Evolutionary conservation across 148 eudicot genomes (phyloP), one percentile per base, ranked within the genome.

Genomic region (Oxyria digyna): DNA sequence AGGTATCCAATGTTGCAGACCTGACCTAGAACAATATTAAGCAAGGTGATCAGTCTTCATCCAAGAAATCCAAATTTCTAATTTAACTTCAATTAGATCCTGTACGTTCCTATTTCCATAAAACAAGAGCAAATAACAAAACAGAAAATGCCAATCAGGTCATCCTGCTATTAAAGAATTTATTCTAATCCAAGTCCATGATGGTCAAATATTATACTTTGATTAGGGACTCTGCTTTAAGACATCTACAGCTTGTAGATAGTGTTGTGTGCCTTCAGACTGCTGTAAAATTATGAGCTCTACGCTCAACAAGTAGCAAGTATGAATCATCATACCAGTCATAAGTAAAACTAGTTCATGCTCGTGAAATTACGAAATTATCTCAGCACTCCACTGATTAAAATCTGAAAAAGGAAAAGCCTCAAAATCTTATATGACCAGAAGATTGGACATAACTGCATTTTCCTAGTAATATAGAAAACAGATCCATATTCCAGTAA

Each of bases 1-100:
- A 94, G 62, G 99, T 94, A 75, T 94, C 99, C 63, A 94, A 88
- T n/a, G 99, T 91, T 67, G 99, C 99, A 74, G 99, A 94, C 70
- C 99, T 84, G 55, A 94, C 99, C 99, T 94, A 82, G 76, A 80
- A 31, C 70, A 67, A 66, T 10, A 72, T 27, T 11, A n/a, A 76
- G 27, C 68, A 23, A 23, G 69, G 67, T 31, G 32, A 11, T 23
- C 8, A 13, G 65, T 18, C 65, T 59, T 31, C 18, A 59, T 59
- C 18, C 18, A 59, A 29, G 65, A 38, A 29, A 59, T 59, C 37
- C 27, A 29, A 27, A 27, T 27, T 59, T 3, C 27, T 1, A 15
- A 59, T 13, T 17, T 0, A 59, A 57, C 33, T 27, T 9, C 4
- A 10, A 52, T 52, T 24, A 52, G 29, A 24, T 52, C 62, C 31